Percentiles rank a stretch among this genome's conserved stretches.
Conservation (phyloP, 345 rosid genomes). For the Boechera divaricarpa region DNA sequence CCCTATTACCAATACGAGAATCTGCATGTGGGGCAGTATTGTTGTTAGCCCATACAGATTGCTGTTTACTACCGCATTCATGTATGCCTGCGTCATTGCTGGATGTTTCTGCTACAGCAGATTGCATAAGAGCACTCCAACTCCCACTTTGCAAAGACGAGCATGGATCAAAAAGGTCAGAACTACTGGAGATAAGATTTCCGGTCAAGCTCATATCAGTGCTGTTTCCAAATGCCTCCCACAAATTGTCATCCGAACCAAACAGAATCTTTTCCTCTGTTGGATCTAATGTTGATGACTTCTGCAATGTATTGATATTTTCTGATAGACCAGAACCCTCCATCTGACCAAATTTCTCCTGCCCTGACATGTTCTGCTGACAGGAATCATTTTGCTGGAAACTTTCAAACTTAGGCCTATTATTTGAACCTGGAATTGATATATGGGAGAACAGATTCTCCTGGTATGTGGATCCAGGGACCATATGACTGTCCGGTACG, state of each 20-base stretch:
- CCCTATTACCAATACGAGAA: slow-evolving; percentile 2
- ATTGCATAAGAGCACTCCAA: slow-evolving; percentile 99
- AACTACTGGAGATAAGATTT: slow-evolving; percentile 50
- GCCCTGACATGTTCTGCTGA: slow-evolving; percentile 47
- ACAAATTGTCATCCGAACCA: slow-evolving; percentile 83
- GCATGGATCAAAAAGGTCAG: slow-evolving; percentile 56
- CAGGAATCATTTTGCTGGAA: slow-evolving; percentile 52
- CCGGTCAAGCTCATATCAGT: slow-evolving; percentile 55
- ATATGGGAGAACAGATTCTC: slow-evolving; percentile 48
- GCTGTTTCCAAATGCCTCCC: slow-evolving; percentile 79
- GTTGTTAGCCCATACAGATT: slow-evolving; percentile 29
- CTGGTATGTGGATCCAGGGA: slow-evolving; percentile 58
- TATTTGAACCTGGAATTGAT: slow-evolving; percentile 51
- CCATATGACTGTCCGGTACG: slow-evolving; percentile 54
- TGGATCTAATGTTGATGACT: slow-evolving; percentile 79
- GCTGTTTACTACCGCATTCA: slow-evolving; percentile 32
- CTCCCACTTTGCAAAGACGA: slow-evolving; percentile 91
- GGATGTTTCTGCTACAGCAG: slow-evolving; percentile 95
- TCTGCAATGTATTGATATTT: slow-evolving; percentile 53
- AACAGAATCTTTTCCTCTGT: slow-evolving; percentile 86
- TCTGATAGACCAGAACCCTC: slow-evolving; percentile 51
- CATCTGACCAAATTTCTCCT: slow-evolving; percentile 49
- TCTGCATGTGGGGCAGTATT: not conserved
- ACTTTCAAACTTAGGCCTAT: slow-evolving; percentile 52
- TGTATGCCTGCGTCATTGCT: slow-evolving; percentile 50